Evolutionary conservation across 306 rosid species (phyloP).

Genomic region (Ammopiptanthus mongolicus): DNA sequence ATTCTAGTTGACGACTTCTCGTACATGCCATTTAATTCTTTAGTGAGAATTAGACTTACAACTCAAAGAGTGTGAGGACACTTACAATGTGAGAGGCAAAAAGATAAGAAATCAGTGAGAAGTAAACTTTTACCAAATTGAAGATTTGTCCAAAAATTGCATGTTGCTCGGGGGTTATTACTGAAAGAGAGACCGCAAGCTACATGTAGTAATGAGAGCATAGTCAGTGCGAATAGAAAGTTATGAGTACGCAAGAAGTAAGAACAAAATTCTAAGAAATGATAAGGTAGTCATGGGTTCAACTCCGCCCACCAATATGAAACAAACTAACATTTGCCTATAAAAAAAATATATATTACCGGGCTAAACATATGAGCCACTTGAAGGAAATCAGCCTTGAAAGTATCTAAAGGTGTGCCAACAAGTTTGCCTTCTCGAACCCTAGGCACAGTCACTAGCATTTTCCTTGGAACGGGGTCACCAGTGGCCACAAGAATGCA

Average conservation of each 20-base stretch:
- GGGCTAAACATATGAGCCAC: not conserved
- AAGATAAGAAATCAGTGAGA: too few species aligned
- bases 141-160: conserved; percentile 11
- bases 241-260: not conserved
- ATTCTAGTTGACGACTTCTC: too few species aligned
- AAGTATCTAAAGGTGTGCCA: not conserved
- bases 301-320: too few species aligned
- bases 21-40: too few species aligned
- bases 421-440: not conserved
- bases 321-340: too few species aligned
- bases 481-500: conserved; percentile 13
- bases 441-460: not conserved
- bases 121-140: conserved; percentile 9
- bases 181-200: conserved; percentile 14
- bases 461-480: not conserved
- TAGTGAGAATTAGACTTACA: too few species aligned
- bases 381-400: not conserved
- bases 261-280: not conserved
- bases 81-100: too few species aligned
- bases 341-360: too few species aligned
- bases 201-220: not conserved
- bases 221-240: not conserved
- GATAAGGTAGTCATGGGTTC: too few species aligned
- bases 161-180: conserved; percentile 17
- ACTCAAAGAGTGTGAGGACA: too few species aligned